These are phyloP conservation scores for Guyanaporus albipodus DNA, from an alignment of 768 basidiomycete genomes.

Conservation along the genomic window DNA sequence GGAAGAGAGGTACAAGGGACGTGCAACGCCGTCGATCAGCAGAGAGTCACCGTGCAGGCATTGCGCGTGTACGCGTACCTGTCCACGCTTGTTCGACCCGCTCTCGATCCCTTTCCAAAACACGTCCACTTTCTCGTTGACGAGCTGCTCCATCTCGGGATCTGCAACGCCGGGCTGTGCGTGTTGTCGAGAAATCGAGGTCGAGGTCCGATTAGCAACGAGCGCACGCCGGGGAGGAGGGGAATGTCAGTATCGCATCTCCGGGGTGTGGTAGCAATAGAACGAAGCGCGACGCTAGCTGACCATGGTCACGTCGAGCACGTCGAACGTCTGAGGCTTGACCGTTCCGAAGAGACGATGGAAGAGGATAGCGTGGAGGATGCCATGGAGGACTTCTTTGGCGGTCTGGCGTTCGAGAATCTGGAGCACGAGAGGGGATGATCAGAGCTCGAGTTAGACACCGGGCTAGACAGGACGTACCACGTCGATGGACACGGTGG, in stretches of 20 bases:
- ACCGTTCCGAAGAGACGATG: slow-evolving; percentile 80
- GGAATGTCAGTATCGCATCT: no score
- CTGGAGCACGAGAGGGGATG: slow-evolving; percentile 33
- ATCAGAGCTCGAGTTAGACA: not conserved
- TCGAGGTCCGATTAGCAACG: no score
- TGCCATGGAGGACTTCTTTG: slow-evolving; percentile 69
- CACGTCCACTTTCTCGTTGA: slow-evolving; percentile 70
- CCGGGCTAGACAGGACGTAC: slow-evolving; percentile 12
- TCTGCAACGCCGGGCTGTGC: slow-evolving; percentile 75
- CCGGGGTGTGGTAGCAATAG: no score
- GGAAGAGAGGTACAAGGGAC: no score
- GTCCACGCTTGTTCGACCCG: slow-evolving; percentile 58
- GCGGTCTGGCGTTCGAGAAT: slow-evolving; percentile 67
- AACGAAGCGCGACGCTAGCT: slow-evolving; percentile 14
- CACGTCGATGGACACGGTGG: slow-evolving; percentile 31
- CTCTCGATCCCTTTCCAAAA: slow-evolving; percentile 79
- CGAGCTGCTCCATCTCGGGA: slow-evolving; percentile 62
- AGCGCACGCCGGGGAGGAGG: no score
- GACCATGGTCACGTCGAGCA: slow-evolving; percentile 84
- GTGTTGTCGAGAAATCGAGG: no score
- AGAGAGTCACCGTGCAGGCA: no score
- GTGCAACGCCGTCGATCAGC: no score
- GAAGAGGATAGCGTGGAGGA: slow-evolving; percentile 81
- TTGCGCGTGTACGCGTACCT: no score
- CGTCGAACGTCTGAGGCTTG: slow-evolving; percentile 71